Evolutionary conservation across 164 flowering plant genomes (phyloP).

Genomic region (Nymphaea thermarum): DNA sequence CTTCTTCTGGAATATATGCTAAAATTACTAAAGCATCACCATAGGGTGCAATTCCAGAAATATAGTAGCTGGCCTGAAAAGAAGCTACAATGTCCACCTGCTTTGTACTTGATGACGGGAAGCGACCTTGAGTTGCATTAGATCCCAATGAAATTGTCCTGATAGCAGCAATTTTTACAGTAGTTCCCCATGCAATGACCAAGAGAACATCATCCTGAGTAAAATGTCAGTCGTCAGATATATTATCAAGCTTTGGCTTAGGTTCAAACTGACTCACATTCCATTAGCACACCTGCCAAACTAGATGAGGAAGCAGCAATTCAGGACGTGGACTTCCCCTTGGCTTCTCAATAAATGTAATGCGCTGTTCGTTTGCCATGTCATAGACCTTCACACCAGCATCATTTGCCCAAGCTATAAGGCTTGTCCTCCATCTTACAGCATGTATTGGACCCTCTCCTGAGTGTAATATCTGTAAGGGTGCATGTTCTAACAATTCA

Average conservation of each 20-base stretch:
- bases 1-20: conserved; percentile 88
- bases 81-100: conserved; percentile 97
- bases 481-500: conserved; percentile 1
- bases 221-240: neutral
- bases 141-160: conserved; percentile 29
- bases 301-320: conserved; percentile 79
- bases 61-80: conserved; percentile 88
- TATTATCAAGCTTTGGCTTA: too few relatives aligned
- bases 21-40: conserved; percentile 93
- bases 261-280: neutral
- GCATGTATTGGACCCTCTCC: conserved; percentile 99
- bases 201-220: conserved; percentile 75
- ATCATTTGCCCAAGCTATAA: conserved; percentile 99
- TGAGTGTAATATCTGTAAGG: conserved; percentile 74
- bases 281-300: conserved; percentile 73
- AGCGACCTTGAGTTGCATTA: conserved; percentile 43
- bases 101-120: conserved; percentile 40
- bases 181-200: conserved; percentile 99
- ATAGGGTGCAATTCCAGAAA: conserved; percentile 97
- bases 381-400: conserved; percentile 95
- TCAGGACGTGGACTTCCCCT: conserved; percentile 90
- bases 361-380: conserved; percentile 77
- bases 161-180: conserved; percentile 80
- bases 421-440: conserved; percentile 86
- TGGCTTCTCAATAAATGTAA: conserved; percentile 94